Evolutionary conservation across 2,329 filamentous ascomycete genomes (phyloP).

Genomic region (Xylariaceae sp.): DNA sequence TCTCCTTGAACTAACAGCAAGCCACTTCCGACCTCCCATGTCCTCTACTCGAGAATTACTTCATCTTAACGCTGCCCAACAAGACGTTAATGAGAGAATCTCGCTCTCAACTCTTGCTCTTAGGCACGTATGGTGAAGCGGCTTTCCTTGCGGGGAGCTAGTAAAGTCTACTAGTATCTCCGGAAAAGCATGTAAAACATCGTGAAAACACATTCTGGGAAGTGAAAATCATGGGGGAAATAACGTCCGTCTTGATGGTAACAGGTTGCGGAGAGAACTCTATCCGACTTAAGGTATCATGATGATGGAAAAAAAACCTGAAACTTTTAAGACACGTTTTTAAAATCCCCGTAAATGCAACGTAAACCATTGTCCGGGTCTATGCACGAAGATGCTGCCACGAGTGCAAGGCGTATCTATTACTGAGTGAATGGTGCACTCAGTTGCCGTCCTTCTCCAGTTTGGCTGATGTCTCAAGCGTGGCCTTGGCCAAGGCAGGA

Average conservation of each 20-base stretch:
- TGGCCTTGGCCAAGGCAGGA: slow-evolving; percentile 68
- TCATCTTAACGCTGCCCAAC: slow-evolving; percentile 5
- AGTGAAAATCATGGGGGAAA: slow-evolving; percentile 29
- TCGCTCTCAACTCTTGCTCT: neutral
- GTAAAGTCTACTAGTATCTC: slow-evolving; percentile 21
- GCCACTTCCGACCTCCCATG: slow-evolving; percentile 28
- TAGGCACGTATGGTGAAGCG: slow-evolving; percentile 24
- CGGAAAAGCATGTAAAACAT: slow-evolving; percentile 28
- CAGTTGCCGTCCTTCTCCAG: slow-evolving; percentile 60
- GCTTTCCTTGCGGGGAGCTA: slow-evolving; percentile 20
- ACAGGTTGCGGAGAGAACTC: slow-evolving; percentile 39
- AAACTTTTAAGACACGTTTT: slow-evolving; percentile 54
- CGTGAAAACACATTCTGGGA: slow-evolving; percentile 34
- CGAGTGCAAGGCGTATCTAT: slow-evolving; percentile 47
- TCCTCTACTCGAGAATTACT: slow-evolving; percentile 9
- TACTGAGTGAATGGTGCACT: slow-evolving; percentile 42
- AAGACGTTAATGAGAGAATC: neutral
- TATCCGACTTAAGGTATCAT: slow-evolving; percentile 51
- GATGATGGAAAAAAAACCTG: slow-evolving; percentile 44
- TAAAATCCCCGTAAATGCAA: slow-evolving; percentile 51
- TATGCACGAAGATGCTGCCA: slow-evolving; percentile 48
- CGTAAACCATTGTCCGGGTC: slow-evolving; percentile 48
- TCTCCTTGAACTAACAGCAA: slow-evolving; percentile 22
- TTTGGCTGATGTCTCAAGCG: slow-evolving; percentile 54
- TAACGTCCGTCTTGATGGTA: slow-evolving; percentile 36